Evolutionary conservation across 768 basidiomycete genomes (phyloP).

Genomic region (Cyclocybe cylindracea): DNA sequence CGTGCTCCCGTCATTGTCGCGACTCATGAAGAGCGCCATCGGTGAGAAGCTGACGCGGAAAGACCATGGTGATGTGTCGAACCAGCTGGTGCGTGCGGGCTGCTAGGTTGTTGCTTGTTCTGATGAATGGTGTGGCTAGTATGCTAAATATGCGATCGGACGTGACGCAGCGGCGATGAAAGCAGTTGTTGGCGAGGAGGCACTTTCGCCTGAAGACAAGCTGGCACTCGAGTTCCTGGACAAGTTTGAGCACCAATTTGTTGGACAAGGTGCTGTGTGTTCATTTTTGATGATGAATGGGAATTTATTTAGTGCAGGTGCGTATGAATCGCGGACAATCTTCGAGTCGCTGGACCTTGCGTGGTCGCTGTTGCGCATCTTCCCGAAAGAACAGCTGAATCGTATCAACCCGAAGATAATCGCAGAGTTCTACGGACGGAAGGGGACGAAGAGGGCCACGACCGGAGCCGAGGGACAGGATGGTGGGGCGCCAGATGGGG

Average conservation of each 20-base stretch:
- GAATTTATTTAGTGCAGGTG: constrained; percentile 46
- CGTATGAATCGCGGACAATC: constrained; percentile 94
- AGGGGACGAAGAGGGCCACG: constrained; percentile 69
- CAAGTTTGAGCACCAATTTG: constrained; percentile 97
- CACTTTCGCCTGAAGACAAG: constrained; percentile 92
- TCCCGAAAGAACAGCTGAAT: constrained; percentile 98
- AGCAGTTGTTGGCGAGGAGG: constrained; percentile 98
- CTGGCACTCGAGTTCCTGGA: constrained; percentile 96
- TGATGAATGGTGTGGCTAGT: constrained; percentile 43
- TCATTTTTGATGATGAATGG: not conserved
- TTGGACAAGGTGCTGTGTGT: constrained; percentile 73
- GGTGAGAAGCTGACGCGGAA: constrained; percentile 96
- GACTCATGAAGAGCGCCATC: constrained; percentile 99
- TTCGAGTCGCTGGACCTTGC: constrained; percentile 97
- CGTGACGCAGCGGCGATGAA: constrained; percentile 98
- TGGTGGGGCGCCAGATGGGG: constrained; percentile 30
- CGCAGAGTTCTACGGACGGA: constrained; percentile 89
- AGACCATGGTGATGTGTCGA: constrained; percentile 99
- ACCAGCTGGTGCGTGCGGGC: constrained; percentile 77
- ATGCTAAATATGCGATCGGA: constrained; percentile 98
- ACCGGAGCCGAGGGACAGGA: constrained; percentile 50
- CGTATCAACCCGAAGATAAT: constrained; percentile 97
- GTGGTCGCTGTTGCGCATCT: constrained; percentile 95
- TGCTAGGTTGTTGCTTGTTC: too few relatives aligned
- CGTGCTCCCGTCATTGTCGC: constrained; percentile 96